Conservation (phyloP, 441 rosid species). For the Populus hybrid region DNA sequence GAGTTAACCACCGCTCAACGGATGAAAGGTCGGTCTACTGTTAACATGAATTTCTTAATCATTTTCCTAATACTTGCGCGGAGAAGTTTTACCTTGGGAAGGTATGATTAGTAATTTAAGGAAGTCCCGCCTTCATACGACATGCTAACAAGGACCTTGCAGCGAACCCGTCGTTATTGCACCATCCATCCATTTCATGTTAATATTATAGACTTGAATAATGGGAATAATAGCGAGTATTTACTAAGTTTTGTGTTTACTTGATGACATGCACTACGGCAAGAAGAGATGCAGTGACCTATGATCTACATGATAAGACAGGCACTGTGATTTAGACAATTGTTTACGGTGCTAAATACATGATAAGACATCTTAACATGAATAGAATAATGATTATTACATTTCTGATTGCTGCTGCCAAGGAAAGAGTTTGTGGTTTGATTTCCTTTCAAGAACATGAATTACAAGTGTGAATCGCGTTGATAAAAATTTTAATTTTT, state of each 20-base stretch:
- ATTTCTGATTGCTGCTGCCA: not conserved
- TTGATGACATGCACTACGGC: not conserved
- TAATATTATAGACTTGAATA: not conserved
- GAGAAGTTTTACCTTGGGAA: not conserved
- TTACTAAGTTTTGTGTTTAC: not conserved
- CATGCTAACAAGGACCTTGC: not conserved
- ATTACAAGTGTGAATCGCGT: not conserved
- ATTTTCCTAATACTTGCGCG: not conserved
- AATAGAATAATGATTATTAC: not conserved
- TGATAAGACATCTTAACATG: not conserved
- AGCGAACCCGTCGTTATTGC: not conserved
- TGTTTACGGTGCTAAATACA: not conserved
- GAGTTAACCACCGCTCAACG: not conserved
- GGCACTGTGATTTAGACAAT: not conserved
- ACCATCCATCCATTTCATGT: not conserved
- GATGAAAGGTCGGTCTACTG: not conserved
- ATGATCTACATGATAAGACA: not conserved
- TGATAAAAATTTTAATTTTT: not conserved
- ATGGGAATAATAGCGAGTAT: not conserved
- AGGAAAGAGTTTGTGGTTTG: not conserved
- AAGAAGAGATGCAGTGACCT: too few species aligned
- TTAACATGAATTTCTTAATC: not conserved
- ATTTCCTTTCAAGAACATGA: not conserved
- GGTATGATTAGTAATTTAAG: not conserved
- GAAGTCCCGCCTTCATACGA: not conserved